Evolutionary conservation across 202 grass and related monocot genomes (phyloP).

Genomic region (Elaeis oleifera): DNA sequence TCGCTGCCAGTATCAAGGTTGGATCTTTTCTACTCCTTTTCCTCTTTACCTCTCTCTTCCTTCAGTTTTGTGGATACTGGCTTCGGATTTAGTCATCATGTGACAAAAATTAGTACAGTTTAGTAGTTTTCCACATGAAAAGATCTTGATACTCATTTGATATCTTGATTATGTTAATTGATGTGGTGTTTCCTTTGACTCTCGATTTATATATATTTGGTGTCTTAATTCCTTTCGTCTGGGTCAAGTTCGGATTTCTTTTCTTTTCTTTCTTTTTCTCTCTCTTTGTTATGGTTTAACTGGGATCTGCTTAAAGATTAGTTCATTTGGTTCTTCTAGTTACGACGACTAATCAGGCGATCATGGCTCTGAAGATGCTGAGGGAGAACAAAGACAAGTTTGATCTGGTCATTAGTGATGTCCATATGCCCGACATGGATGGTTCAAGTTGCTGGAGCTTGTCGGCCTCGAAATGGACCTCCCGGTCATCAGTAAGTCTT

Average conservation of each 20-base stretch:
- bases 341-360: constrained; percentile 10
- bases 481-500: constrained; percentile 11
- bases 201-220: too few relatives aligned
- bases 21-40: neutral
- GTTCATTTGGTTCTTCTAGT: constrained; percentile 2
- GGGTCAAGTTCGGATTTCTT: neutral
- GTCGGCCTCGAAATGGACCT: constrained; percentile 15
- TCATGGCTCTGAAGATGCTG: constrained; percentile 7
- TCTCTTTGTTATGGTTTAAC: neutral
- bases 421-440: constrained; percentile 22
- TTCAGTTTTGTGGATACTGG: neutral
- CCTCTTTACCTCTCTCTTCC: neutral
- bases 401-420: constrained; percentile 20
- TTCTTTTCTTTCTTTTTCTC: neutral
- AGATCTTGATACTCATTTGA: too few relatives aligned
- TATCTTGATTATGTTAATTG: too few relatives aligned
- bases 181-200: too few relatives aligned
- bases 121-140: too few relatives aligned
- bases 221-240: neutral
- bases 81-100: neutral
- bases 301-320: neutral
- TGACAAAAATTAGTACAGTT: too few relatives aligned
- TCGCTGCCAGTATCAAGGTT: constrained; percentile 74
- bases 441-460: constrained; percentile 15
- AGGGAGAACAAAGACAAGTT: constrained; percentile 8